A percentile compares a stretch with the other conserved stretches of the same genome.
Conservation (phyloP, 108 stramenopile species). For the Conticribra weissflogii region DNA sequence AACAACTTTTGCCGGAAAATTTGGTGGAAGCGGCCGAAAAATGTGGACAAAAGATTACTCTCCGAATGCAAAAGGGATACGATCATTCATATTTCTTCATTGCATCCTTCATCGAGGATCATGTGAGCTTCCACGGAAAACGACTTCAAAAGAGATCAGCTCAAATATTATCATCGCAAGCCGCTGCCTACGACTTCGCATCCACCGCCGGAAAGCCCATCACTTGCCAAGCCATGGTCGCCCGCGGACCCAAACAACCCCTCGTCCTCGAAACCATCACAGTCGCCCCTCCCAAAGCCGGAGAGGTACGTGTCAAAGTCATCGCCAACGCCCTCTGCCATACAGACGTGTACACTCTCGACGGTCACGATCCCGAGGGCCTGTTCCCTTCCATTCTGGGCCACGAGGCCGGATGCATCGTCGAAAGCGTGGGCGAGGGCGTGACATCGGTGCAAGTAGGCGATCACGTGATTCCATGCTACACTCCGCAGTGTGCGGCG, state of each 20-base stretch:
- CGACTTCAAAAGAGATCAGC: slow-evolving; percentile 47
- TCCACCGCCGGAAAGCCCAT: slow-evolving; percentile 78
- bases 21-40: slow-evolving; percentile 66
- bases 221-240: slow-evolving; percentile 88
- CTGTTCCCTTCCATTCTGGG: slow-evolving; percentile 91
- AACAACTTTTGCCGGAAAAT: slow-evolving; percentile 60
- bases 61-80: slow-evolving; percentile 87
- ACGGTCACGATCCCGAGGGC: slow-evolving; percentile 91
- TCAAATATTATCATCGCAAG: slow-evolving; percentile 19
- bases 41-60: slow-evolving; percentile 65
- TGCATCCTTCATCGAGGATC: slow-evolving; percentile 84
- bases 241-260: slow-evolving; percentile 76
- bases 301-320: slow-evolving; percentile 75
- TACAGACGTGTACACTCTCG: slow-evolving; percentile 90
- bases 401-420: slow-evolving; percentile 79
- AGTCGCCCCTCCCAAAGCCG: slow-evolving; percentile 89
- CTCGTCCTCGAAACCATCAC: slow-evolving; percentile 82
- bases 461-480: slow-evolving; percentile 92
- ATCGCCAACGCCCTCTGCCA: slow-evolving; percentile 92
- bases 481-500: slow-evolving; percentile 77
- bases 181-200: slow-evolving; percentile 9
- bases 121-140: slow-evolving; percentile 87
- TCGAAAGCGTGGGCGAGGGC: slow-evolving; percentile 86
- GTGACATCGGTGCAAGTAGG: slow-evolving; percentile 80
- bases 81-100: slow-evolving; percentile 96